phyloP scores from a whole-genome alignment of 805 yeast species.

The Cyberlindnera euphorbiiphila region DNA sequence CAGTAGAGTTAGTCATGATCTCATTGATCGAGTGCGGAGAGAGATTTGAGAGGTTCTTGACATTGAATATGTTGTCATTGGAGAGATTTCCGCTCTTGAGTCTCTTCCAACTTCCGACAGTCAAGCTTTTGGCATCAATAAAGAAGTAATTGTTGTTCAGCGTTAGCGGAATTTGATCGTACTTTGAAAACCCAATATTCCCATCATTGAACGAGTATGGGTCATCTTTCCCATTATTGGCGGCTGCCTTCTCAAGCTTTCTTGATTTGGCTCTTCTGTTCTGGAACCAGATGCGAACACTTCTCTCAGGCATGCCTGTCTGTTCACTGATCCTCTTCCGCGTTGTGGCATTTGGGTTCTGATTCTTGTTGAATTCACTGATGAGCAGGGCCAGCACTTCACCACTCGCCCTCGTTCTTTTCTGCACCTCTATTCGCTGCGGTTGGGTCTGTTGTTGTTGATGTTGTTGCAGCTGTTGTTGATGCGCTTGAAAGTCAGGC shows the following conservation, averaged over 20 bases:
- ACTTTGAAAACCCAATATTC: slow-evolving; percentile 24
- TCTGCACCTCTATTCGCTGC: slow-evolving; percentile 28
- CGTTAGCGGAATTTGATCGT: slow-evolving; percentile 46
- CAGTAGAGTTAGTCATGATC: slow-evolving; percentile 62
- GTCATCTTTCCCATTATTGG: slow-evolving; percentile 20
- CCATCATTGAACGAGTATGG: slow-evolving; percentile 9
- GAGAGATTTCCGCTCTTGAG: slow-evolving; percentile 57
- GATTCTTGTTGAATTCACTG: slow-evolving; percentile 63
- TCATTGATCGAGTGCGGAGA: slow-evolving; percentile 64
- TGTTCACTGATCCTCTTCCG: slow-evolving; percentile 65
- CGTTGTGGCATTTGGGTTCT: slow-evolving; percentile 71
- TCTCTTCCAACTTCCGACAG: slow-evolving; percentile 81
- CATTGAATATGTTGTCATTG: slow-evolving; percentile 32
- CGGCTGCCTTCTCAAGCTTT: slow-evolving; percentile 52
- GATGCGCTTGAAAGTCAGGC: slow-evolving; percentile 5
- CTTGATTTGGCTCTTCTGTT: slow-evolving; percentile 78
- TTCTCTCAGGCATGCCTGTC: slow-evolving; percentile 82
- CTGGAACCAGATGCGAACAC: slow-evolving; percentile 92
- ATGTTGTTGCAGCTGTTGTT: slow-evolving; percentile 5
- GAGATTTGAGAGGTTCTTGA: slow-evolving; percentile 51
- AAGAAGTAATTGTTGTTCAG: slow-evolving; percentile 65
- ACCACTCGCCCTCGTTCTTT: slow-evolving; percentile 74
- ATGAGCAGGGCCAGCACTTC: slow-evolving; percentile 68
- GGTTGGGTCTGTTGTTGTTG: slow-evolving; percentile 7
- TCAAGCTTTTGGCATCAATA: slow-evolving; percentile 61